phyloP scores from a whole-genome alignment of 108 stramenopile species.

The Asterionellopsis glacialis region DNA sequence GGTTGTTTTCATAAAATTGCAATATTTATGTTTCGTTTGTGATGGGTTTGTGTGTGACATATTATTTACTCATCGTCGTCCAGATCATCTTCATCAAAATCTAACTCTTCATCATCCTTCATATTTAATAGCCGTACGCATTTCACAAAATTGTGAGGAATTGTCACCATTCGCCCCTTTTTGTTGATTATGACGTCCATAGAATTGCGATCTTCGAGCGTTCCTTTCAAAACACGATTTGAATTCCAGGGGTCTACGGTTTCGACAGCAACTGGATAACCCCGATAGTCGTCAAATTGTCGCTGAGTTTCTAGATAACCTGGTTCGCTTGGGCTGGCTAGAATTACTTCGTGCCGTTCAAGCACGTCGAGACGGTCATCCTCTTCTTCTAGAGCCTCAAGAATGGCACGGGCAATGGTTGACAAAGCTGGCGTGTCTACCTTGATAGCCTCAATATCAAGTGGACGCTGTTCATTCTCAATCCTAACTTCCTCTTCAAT shows the following conservation, averaged over 20 bases:
- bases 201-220: conserved; percentile 72
- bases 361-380: conserved; percentile 61
- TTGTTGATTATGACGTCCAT: conserved; percentile 80
- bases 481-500: conserved; percentile 17
- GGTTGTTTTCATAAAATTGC: too few species aligned
- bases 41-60: too few species aligned
- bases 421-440: conserved; percentile 62
- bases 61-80: background rate
- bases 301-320: conserved; percentile 64
- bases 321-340: conserved; percentile 55
- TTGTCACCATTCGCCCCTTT: conserved; percentile 79
- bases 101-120: conserved; percentile 10
- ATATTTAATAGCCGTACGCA: conserved; percentile 26
- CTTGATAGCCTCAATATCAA: conserved; percentile 18
- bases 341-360: conserved; percentile 64
- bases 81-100: conserved; percentile 1
- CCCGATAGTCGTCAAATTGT: conserved; percentile 63
- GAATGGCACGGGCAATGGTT: conserved; percentile 54
- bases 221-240: conserved; percentile 72
- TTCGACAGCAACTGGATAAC: conserved; percentile 59
- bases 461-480: conserved; percentile 8
- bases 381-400: conserved; percentile 52
- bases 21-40: too few species aligned
- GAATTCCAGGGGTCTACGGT: conserved; percentile 81
- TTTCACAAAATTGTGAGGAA: conserved; percentile 59